Base-by-base conservation (phyloP, 148 eudicot species). In the Nepenthes mirabilis region DNA sequence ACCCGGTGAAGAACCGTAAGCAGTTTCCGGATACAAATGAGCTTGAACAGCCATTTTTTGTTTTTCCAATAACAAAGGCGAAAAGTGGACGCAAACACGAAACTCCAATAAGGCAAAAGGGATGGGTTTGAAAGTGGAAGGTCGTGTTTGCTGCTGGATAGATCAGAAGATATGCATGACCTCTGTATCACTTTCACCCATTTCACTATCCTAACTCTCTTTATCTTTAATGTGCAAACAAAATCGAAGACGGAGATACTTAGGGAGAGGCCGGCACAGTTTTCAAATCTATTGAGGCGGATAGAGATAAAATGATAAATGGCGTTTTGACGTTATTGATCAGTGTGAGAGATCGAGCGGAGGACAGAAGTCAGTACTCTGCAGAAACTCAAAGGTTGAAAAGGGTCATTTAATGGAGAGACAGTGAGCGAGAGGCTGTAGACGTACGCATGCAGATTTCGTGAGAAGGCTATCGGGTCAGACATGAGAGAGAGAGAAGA, bases 361-460 rank as follows among this genome's bases (percentile, higher is more conserved):
- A 11, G 9, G 47, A 9, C 32, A 61, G 43, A 60, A 51, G 5
- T 62, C 33, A 10, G 58, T 50, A 64, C 40, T 5, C 37, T 40
- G 23, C 23, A 23, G 23, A 23, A 23, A 23, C 11, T 36, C 14
- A 1, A 9, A 33, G 11, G 45, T 8, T 3, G 45, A 40, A 8
- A 40, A 8, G 6, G 4, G 5, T 8, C 37, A 62, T 13, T 57
- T 11, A 34, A 36, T 23, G n/a, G 43, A 37, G 63, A 47, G 63
- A 47, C 37, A 56, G 54, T 14, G 33, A 36, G 52, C 23, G 62
- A 56, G 60, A 43, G 59, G 67, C 63, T 63, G 75, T 51, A 45
- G 57, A 43, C 64, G 68, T 60, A 60, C 63, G 43, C 70, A 68
- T 82, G 80, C 79, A 79, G 79, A 79, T 71, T 70, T 73, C 69